Evolutionary conservation across 1,139 yeast genomes (phyloP).

Genomic region (Lodderomyces elongisporus): DNA sequence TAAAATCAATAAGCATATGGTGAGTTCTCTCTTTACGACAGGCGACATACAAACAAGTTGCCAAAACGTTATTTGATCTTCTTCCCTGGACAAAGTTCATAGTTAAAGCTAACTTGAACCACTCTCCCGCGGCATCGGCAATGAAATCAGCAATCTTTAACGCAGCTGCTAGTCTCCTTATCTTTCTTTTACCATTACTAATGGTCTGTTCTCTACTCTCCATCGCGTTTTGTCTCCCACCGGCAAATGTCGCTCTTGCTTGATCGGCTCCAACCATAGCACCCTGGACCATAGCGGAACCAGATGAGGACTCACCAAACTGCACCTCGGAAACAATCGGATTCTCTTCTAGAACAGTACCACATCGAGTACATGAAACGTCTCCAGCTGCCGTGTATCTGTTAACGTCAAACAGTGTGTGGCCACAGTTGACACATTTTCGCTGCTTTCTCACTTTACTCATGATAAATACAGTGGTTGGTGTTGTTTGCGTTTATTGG

Average conservation of each 20-base stretch:
- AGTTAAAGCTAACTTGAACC: constrained; percentile 83
- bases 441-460: constrained; percentile 11
- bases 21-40: constrained; percentile 88
- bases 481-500: too few relatives aligned
- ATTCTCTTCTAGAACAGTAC: constrained; percentile 83
- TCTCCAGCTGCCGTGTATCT: constrained; percentile 62
- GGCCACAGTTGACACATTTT: constrained; percentile 31
- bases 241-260: constrained; percentile 61
- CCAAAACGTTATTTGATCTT: constrained; percentile 87
- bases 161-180: constrained; percentile 74
- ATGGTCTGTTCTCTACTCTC: constrained; percentile 88
- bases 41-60: constrained; percentile 91
- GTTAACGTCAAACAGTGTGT: constrained; percentile 28
- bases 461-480: too few relatives aligned
- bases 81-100: constrained; percentile 94
- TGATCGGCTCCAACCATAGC: constrained; percentile 89
- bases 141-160: constrained; percentile 78
- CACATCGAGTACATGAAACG: constrained; percentile 75
- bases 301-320: constrained; percentile 85
- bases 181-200: constrained; percentile 72
- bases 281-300: constrained; percentile 96
- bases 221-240: constrained; percentile 63
- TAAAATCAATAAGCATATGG: constrained; percentile 93
- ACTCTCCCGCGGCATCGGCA: constrained; percentile 79
- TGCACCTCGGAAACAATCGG: constrained; percentile 95